These are phyloP conservation scores for Syncephalastrum sp. DNA, from an alignment of 371 early-diverging fungal genomes.

Conservation along the genomic window DNA sequence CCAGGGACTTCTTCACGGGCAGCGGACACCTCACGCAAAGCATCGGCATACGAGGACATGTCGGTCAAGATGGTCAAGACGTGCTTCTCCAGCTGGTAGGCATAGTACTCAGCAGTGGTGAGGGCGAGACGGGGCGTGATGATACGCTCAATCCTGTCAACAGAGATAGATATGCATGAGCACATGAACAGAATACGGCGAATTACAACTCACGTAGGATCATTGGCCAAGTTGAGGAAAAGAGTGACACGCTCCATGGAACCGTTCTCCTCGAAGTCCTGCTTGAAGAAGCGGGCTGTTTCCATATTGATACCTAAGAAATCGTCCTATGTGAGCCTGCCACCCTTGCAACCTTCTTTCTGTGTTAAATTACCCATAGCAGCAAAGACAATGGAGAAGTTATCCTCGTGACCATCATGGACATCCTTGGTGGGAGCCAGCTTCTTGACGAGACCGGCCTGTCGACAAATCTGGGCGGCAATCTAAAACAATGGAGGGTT, in stretches of 20 bases:
- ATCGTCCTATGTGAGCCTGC: too few species aligned
- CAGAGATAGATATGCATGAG: neutral
- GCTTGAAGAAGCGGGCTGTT: slow-evolving; percentile 99
- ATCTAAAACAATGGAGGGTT: slow-evolving; percentile 51
- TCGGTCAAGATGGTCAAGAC: slow-evolving; percentile 99
- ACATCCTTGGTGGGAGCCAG: slow-evolving; percentile 86
- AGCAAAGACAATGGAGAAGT: slow-evolving; percentile 99
- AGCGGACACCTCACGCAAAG: slow-evolving; percentile 99
- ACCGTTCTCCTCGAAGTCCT: slow-evolving; percentile 99
- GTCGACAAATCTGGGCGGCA: slow-evolving; percentile 99
- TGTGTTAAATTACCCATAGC: slow-evolving; percentile 88
- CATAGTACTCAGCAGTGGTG: slow-evolving; percentile 99
- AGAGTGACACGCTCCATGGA: slow-evolving; percentile 98
- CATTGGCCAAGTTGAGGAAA: slow-evolving; percentile 99
- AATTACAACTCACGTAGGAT: slow-evolving; percentile 90
- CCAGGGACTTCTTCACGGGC: slow-evolving; percentile 99
- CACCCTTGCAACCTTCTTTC: too few species aligned
- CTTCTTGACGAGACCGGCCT: slow-evolving; percentile 98
- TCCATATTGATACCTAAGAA: slow-evolving; percentile 93
- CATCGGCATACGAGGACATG: slow-evolving; percentile 99
- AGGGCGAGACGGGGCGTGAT: slow-evolving; percentile 99
- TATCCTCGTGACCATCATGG: slow-evolving; percentile 98
- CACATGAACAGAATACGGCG: slow-evolving; percentile 1
- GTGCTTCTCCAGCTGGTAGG: slow-evolving; percentile 99
- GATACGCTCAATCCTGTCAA: slow-evolving; percentile 95